Conservation (phyloP, 148 eudicot species). For the Chenopodium suecicum region DNA sequence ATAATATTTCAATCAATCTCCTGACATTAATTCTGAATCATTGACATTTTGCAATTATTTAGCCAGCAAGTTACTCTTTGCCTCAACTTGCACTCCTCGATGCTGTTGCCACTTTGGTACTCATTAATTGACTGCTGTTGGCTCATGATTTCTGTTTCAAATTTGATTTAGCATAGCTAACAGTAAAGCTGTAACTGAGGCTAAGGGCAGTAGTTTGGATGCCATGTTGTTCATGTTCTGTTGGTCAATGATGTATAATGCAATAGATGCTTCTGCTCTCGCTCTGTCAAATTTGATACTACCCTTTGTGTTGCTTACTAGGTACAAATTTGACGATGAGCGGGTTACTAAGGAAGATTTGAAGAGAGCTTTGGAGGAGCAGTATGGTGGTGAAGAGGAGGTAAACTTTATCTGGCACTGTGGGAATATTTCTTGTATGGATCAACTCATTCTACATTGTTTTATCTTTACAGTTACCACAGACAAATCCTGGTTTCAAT, state of each 20-base stretch:
- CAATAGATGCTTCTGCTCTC: background rate
- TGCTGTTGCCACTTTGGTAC: slow-evolving; percentile 8
- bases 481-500: slow-evolving; percentile 91
- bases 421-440: background rate
- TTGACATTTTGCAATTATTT: background rate
- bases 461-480: slow-evolving; percentile 57
- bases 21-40: background rate
- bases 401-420: slow-evolving; percentile 29
- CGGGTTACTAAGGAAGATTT: slow-evolving; percentile 91
- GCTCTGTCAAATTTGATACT: background rate
- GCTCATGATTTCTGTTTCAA: background rate
- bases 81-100: background rate
- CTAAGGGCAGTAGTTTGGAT: background rate
- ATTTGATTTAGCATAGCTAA: background rate
- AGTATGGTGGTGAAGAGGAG: slow-evolving; percentile 99
- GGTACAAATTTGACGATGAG: slow-evolving; percentile 98
- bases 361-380: slow-evolving; percentile 93
- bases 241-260: slow-evolving; percentile 7
- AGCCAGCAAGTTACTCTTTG: background rate
- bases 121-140: background rate
- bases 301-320: slow-evolving; percentile 26
- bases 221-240: background rate
- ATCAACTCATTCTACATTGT: slow-evolving; percentile 4
- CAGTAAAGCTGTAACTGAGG: background rate
- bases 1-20: background rate